Percentiles rank a stretch among this genome's conserved stretches.
Conservation (phyloP, 176 grass and related monocot genomes). For the Musa acuminata region DNA sequence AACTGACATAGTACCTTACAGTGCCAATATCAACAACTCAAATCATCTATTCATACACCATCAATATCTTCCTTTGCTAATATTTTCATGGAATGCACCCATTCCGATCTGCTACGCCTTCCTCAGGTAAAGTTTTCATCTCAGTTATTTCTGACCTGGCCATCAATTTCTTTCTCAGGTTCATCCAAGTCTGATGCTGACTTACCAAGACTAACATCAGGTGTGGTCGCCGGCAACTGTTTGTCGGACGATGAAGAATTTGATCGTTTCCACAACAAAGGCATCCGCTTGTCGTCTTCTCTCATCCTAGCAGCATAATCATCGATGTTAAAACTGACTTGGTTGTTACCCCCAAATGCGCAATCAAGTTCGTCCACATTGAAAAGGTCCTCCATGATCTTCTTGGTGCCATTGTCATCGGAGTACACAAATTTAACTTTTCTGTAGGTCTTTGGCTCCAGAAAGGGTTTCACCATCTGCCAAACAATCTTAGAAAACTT, state of each 20-base stretch:
- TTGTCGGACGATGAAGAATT: conserved; percentile 21
- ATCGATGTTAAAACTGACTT: conserved; percentile 48
- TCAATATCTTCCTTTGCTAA: too few relatives aligned
- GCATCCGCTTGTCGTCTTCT: conserved; percentile 80
- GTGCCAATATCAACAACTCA: too few relatives aligned
- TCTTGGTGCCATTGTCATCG: conserved; percentile 41
- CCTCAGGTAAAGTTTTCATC: too few relatives aligned
- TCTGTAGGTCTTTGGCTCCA: conserved; percentile 77
- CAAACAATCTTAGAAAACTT: not conserved
- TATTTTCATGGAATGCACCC: too few relatives aligned
- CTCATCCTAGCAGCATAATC: conserved; percentile 72
- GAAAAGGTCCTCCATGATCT: conserved; percentile 74
- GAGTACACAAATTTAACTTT: conserved; percentile 91
- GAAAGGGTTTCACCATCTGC: conserved; percentile 68
- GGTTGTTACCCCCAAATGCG: conserved; percentile 74
- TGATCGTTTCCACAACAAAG: conserved; percentile 53
- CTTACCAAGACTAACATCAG: too few relatives aligned
- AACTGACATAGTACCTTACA: too few relatives aligned
- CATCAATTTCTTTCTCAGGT: too few relatives aligned
- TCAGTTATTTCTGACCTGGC: too few relatives aligned
- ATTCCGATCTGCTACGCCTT: too few relatives aligned
- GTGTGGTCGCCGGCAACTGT: too few relatives aligned
- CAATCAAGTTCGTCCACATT: conserved; percentile 76
- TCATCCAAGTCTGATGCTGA: too few relatives aligned
- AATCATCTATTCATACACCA: too few relatives aligned